A percentile compares a stretch with the other conserved stretches of the same genome.
Evolutionary conservation across 495 filamentous ascomycete genomes (phyloP).

Genomic region (Penicillium salamii): DNA sequence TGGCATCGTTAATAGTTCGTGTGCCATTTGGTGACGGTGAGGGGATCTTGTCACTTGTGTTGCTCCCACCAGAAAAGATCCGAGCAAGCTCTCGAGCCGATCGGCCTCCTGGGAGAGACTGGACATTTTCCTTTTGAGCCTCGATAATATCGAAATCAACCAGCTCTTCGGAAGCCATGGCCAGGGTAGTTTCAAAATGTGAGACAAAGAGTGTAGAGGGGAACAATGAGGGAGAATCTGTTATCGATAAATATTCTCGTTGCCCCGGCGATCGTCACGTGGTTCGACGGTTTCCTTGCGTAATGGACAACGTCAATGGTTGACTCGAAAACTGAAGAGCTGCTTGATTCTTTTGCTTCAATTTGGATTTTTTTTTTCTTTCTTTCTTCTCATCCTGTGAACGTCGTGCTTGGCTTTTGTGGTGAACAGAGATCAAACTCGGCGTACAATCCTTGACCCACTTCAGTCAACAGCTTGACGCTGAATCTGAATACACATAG

Average conservation of each 20-base stretch:
- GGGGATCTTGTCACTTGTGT: conserved; percentile 36
- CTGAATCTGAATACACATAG: background rate
- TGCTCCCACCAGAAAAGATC: conserved; percentile 65
- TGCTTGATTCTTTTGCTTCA: no score
- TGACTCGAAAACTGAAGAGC: background rate
- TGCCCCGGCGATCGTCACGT: conserved; percentile 35
- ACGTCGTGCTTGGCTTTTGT: no score
- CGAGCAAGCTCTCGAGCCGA: conserved; percentile 87
- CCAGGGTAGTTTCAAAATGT: conserved; percentile 23
- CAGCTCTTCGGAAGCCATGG: conserved; percentile 50
- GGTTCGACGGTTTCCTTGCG: conserved; percentile 11
- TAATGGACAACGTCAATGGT: no score
- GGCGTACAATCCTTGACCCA: background rate
- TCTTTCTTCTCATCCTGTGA: no score
- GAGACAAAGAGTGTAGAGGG: conserved; percentile 3
- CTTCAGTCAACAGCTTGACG: background rate
- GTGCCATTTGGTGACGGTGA: conserved; percentile 65
- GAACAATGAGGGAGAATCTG: conserved; percentile 20
- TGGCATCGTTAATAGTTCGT: conserved; percentile 71
- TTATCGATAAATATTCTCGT: conserved; percentile 49
- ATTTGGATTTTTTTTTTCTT: no score
- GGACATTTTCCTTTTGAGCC: conserved; percentile 94
- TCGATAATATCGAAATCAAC: conserved; percentile 97
- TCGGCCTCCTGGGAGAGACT: conserved; percentile 84
- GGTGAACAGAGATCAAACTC: no score